Evolutionary conservation across 225 moss, liverwort and hornwort species (phyloP).

Genomic region (Polytrichum formosum): DNA sequence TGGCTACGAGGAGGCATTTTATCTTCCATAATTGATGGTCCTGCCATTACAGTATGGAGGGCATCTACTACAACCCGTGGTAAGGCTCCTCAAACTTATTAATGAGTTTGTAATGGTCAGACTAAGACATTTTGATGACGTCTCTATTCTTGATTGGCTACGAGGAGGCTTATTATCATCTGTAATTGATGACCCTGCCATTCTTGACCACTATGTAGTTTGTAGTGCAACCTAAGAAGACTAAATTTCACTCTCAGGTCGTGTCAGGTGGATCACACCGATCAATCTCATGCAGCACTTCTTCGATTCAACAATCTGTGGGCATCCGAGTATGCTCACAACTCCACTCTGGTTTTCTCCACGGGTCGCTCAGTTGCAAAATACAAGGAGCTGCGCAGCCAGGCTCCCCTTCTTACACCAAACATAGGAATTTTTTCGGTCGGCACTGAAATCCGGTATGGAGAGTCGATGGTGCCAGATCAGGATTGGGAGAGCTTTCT

Average conservation of each 20-base stretch:
- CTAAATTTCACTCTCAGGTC: slow-evolving; percentile 36
- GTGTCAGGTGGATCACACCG: slow-evolving; percentile 78
- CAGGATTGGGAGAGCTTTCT: slow-evolving; percentile 61
- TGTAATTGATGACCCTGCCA: no score
- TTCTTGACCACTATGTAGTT: no score
- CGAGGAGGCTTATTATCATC: no score
- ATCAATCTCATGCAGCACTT: slow-evolving; percentile 39
- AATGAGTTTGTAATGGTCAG: no score
- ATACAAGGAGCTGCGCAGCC: slow-evolving; percentile 48
- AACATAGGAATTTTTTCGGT: slow-evolving; percentile 72
- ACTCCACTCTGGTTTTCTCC: slow-evolving; percentile 64
- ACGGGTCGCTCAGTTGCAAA: slow-evolving; percentile 65
- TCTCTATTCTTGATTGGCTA: no score
- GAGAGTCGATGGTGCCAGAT: slow-evolving; percentile 54
- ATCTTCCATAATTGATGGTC: no score
- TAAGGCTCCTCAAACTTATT: no score
- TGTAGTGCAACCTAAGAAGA: no score
- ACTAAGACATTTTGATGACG: no score
- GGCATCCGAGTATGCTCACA: slow-evolving; percentile 71
- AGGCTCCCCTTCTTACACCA: slow-evolving; percentile 66
- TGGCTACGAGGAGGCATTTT: no score
- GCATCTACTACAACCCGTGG: no score
- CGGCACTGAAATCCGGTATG: slow-evolving; percentile 78
- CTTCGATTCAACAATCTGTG: slow-evolving; percentile 67
- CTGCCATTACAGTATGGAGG: no score